Base-by-base conservation (phyloP, 1,284 basidiomycete genomes). In the Leccinum griseonigrum region DNA sequence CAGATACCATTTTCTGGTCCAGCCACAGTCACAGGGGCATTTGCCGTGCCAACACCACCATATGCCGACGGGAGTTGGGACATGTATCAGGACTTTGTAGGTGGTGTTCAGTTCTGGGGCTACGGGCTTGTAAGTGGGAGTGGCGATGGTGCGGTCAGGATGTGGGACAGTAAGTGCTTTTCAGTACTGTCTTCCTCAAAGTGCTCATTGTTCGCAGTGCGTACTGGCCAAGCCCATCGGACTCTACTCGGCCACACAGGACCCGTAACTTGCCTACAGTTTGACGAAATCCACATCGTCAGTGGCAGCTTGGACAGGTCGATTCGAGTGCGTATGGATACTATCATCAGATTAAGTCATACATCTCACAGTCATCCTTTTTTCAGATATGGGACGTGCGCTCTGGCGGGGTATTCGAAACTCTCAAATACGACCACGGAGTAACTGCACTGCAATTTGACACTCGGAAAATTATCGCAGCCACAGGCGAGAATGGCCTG, bases 71-170 rank as follows among this genome's bases (percentile, higher is more conserved):
- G 94, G 5, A 92, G 85, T 78, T 87, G 93, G 90, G 95, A 97
- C 66, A 90, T 95, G 85, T 98, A 97, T 75, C 88, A 95, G 73
- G 96, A 99, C 76, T 99, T 98, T 76, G 95, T 99, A 1, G 97
- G 97, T 3, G 94, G 92, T 0, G 89, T 98, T 52, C 97, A 99
- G 75, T 98, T 98, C 76, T 99, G 97, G 97, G 96, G 95, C 3
- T 98, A 98, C 73, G 97, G 95, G 1, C 84, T 99, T 31, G 95
- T 97, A 3, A 97, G 94, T 68, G 97, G 96, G 1, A 96, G 93
- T 69, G 96, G 94, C 1, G 97, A 99, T 76, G 96, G 97, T 43
- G 96, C 92, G 1, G 95, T 99, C 32, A 81, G 97, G 63, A 97
- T 99, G 94, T 99, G 97, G 97, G 97, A 99, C 74, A 97, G 94